Conservation (phyloP, 306 rosid species). For the Prosopis cineraria region DNA sequence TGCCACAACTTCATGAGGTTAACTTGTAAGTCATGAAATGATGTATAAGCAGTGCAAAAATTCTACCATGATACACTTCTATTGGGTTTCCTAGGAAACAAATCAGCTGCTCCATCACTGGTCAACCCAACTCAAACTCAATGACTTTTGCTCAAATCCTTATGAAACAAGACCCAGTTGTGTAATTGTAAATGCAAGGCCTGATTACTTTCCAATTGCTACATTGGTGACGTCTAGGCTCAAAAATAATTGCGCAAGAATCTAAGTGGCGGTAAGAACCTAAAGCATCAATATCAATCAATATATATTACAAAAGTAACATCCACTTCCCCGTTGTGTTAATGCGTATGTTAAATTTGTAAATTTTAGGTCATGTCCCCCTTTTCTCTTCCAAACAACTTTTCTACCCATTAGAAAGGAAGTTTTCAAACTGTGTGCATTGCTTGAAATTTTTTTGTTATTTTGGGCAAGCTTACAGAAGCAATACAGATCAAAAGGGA, state of each 20-base stretch:
- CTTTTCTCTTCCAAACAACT: not conserved
- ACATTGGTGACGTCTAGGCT: not conserved
- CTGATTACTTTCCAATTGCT: not conserved
- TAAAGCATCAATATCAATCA: not conserved
- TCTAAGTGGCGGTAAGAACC: not conserved
- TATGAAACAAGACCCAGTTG: not conserved
- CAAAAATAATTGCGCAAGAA: not conserved
- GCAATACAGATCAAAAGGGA: not conserved
- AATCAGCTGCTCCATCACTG: not conserved
- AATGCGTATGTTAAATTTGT: not conserved
- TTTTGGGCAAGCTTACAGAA: not conserved
- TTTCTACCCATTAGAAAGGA: not conserved
- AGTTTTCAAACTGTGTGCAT: not conserved
- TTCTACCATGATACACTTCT: not conserved
- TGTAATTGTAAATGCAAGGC: not conserved
- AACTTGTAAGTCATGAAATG: not conserved
- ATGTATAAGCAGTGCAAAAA: not conserved
- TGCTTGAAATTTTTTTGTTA: not conserved
- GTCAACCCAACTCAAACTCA: not conserved
- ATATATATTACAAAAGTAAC: not conserved
- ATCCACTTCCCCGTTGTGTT: not conserved
- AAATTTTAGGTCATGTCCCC: not conserved
- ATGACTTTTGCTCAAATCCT: not conserved
- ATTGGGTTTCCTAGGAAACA: not conserved
- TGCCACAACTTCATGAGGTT: not conserved